phyloP scores from a whole-genome alignment of 768 basidiomycete genomes.

The Candolleomyces aberdarensis region DNA sequence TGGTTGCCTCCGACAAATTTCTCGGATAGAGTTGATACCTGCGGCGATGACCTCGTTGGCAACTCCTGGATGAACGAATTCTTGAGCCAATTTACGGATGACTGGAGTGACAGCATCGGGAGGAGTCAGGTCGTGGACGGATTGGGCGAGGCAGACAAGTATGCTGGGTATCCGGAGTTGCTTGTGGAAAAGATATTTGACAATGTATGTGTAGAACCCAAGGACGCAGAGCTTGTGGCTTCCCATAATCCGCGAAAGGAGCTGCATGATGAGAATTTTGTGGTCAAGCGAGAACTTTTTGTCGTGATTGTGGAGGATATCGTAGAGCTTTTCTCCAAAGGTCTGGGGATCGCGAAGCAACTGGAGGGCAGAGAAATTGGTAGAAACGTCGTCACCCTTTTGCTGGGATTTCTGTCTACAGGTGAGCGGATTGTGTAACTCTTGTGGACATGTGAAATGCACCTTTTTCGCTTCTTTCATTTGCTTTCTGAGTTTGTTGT shows the following conservation, averaged over 20 bases:
- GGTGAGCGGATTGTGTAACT: not conserved
- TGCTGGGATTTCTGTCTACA: slow-evolving; percentile 31
- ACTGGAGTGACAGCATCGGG: slow-evolving; percentile 90
- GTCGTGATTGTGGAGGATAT: slow-evolving; percentile 79
- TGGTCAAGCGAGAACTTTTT: slow-evolving; percentile 96
- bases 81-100: slow-evolving; percentile 86
- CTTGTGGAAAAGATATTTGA: slow-evolving; percentile 89
- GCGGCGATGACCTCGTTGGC: slow-evolving; percentile 94
- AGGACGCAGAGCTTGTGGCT: slow-evolving; percentile 91
- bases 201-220: slow-evolving; percentile 92
- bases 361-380: slow-evolving; percentile 91
- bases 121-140: slow-evolving; percentile 92
- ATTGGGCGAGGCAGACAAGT: slow-evolving; percentile 91
- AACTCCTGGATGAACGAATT: slow-evolving; percentile 97
- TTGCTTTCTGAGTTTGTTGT: slow-evolving; percentile 74
- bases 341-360: slow-evolving; percentile 94
- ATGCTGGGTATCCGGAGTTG: slow-evolving; percentile 92
- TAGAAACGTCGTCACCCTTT: slow-evolving; percentile 24
- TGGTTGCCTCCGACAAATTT: slow-evolving; percentile 91
- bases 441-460: slow-evolving; percentile 6
- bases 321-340: slow-evolving; percentile 92
- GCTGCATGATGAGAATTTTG: slow-evolving; percentile 96
- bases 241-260: slow-evolving; percentile 91
- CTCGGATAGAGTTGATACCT: slow-evolving; percentile 93
- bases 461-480: slow-evolving; percentile 78